Percentiles rank a stretch among this genome's conserved stretches.
These are phyloP conservation scores for Suhomyces sp. DNA, from an alignment of 805 yeast genomes.

Conservation along the genomic window DNA sequence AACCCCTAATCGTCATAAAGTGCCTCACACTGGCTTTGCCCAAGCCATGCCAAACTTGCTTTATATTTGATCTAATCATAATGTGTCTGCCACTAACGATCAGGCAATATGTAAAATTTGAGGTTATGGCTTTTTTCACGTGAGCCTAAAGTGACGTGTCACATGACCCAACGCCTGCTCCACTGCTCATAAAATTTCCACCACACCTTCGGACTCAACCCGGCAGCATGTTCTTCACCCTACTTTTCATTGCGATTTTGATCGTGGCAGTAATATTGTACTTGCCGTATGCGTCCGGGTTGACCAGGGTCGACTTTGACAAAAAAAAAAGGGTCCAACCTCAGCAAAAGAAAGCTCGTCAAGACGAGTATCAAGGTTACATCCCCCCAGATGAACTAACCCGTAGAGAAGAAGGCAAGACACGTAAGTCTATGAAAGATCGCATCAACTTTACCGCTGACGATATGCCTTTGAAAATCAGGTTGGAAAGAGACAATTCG, in stretches of 20 bases:
- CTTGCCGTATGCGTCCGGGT: conserved; percentile 51
- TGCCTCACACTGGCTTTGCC: not conserved
- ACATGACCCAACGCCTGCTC: not conserved
- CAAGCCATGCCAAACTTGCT: not conserved
- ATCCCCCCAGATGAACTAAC: conserved; percentile 39
- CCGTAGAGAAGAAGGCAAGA: not conserved
- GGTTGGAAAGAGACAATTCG: conserved; percentile 21
- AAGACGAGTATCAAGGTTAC: conserved; percentile 27
- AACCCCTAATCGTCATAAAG: not conserved
- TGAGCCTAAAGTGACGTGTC: not conserved
- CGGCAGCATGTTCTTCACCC: conserved; percentile 40
- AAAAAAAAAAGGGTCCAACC: conserved; percentile 7
- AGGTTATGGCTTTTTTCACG: not conserved
- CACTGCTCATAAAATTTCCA: not conserved
- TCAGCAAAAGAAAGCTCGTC: not conserved
- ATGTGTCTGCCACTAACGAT: not conserved
- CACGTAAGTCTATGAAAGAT: conserved; percentile 19
- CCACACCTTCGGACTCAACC: no score
- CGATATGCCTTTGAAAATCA: conserved; percentile 37
- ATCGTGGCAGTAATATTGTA: conserved; percentile 38
- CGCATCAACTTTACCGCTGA: conserved; percentile 31
- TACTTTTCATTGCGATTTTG: conserved; percentile 40
- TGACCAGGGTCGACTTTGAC: conserved; percentile 38
- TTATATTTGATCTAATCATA: not conserved
- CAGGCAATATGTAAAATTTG: not conserved